A percentile compares a stretch with the other conserved stretches of the same genome.
Conservation (phyloP, 2,329 filamentous ascomycete genomes). For the Cladosporium colombiae region DNA sequence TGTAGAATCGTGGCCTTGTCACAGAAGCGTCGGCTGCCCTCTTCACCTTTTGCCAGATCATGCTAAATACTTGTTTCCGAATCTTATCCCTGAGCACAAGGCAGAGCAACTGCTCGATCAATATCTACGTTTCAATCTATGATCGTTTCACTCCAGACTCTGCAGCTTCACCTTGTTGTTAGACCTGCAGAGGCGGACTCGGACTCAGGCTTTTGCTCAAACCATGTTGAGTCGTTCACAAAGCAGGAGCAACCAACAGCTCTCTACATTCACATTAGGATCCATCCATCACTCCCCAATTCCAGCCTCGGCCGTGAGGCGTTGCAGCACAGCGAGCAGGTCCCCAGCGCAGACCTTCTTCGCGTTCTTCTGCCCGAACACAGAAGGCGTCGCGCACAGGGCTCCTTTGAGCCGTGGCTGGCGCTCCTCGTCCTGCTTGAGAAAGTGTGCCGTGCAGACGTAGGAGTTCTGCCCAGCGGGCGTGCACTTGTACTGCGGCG, state of each 20-base stretch:
- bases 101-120: not conserved
- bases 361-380: constrained; percentile 52
- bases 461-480: constrained; percentile 33
- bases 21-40: not conserved
- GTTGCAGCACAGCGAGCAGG: constrained; percentile 43
- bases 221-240: no score
- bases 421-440: constrained; percentile 21
- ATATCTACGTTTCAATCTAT: not conserved
- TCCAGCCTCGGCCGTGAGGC: constrained; percentile 28
- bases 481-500: constrained; percentile 27
- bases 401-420: constrained; percentile 37
- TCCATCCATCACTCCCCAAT: not conserved
- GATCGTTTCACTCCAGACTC: not conserved
- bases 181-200: no score
- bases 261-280: no score
- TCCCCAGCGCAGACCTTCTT: constrained; percentile 51
- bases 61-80: not conserved
- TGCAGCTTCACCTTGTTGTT: no score
- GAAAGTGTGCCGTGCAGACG: constrained; percentile 41
- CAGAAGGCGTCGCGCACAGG: constrained; percentile 44
- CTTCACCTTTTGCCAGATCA: not conserved
- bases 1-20: not conserved
- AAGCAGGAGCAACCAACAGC: no score
- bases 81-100: not conserved
- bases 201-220: no score